Evolutionary conservation across 805 yeast genomes (phyloP).

Genomic region (Vanderwaltozyma polyspora): DNA sequence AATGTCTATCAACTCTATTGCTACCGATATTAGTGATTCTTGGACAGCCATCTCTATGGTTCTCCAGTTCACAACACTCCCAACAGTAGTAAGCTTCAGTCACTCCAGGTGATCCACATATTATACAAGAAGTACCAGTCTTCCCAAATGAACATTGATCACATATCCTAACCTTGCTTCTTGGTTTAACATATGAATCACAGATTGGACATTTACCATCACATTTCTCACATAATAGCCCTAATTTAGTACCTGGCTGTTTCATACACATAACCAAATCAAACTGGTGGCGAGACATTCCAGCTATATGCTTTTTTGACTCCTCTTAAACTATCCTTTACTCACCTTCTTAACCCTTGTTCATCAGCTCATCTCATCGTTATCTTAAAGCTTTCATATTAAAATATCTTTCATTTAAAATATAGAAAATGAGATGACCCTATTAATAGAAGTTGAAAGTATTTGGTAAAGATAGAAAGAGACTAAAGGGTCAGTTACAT

Average conservation of each 20-base stretch:
- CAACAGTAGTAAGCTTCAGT: constrained; percentile 72
- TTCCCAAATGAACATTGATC: constrained; percentile 78
- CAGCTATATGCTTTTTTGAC: no score
- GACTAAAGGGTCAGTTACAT: no score
- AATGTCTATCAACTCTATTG: constrained; percentile 54
- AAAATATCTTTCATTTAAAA: no score
- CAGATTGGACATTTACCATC: constrained; percentile 89
- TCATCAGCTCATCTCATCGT: no score
- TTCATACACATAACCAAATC: constrained; percentile 77
- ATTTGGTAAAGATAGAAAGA: no score
- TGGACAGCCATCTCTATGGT: constrained; percentile 89
- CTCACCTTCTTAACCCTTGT: no score
- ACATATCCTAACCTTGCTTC: constrained; percentile 58
- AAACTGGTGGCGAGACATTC: constrained; percentile 88
- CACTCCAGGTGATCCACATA: constrained; percentile 55
- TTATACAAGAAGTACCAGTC: constrained; percentile 52
- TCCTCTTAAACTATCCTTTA: no score
- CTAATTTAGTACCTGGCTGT: constrained; percentile 67
- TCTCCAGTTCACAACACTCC: constrained; percentile 72
- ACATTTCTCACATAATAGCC: constrained; percentile 69
- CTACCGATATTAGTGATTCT: constrained; percentile 71
- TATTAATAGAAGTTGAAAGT: no score
- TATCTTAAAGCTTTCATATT: no score
- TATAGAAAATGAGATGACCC: no score
- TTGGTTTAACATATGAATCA: constrained; percentile 72